phyloP scores from a whole-genome alignment of 2,329 filamentous ascomycete genomes.

The Aspergillus phoenicis region DNA sequence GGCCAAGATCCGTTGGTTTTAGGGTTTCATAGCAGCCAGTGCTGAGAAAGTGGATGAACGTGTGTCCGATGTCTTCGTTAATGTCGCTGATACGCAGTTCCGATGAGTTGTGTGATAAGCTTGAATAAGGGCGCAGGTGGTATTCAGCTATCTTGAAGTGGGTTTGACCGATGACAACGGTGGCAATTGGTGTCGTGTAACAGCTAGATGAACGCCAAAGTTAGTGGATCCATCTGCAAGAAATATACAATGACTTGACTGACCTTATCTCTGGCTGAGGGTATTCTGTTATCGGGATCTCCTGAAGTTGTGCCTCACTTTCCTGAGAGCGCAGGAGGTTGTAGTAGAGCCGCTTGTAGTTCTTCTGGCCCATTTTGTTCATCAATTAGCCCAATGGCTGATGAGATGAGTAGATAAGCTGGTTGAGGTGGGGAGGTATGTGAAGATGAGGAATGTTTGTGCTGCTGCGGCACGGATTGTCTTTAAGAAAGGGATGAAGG shows the following conservation, averaged over 20 bases:
- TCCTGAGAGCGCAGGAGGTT: background rate
- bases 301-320: background rate
- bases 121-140: background rate
- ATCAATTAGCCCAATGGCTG: background rate
- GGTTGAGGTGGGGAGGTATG: background rate
- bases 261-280: background rate
- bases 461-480: background rate
- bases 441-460: background rate
- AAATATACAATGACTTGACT: background rate
- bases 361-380: background rate
- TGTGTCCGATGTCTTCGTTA: background rate
- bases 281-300: background rate
- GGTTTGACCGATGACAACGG: background rate
- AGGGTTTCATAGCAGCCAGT: background rate
- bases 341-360: background rate
- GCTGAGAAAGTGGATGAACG: background rate
- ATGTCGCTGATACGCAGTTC: background rate
- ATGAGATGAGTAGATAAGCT: background rate
- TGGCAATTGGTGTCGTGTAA: background rate
- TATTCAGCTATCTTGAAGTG: background rate
- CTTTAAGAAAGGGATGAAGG: background rate
- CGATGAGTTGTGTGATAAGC: background rate
- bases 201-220: background rate
- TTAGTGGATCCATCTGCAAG: background rate
- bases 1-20: background rate